Conservation (phyloP, 2,329 filamentous ascomycete genomes). For the Corinectria fuckeliana region DNA sequence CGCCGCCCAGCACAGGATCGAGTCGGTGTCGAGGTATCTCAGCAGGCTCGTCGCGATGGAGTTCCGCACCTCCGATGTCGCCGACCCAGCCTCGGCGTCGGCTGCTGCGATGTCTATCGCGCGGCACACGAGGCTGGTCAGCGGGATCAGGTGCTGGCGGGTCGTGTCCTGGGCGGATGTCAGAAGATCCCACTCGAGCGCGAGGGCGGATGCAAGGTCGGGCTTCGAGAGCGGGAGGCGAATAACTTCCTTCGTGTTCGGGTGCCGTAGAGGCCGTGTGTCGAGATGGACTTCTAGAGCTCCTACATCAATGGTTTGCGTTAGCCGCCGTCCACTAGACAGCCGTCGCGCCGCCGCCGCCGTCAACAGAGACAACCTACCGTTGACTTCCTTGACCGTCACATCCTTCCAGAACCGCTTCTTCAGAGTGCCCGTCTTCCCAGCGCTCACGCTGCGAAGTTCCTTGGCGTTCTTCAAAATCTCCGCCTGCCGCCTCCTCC, state of each 20-base stretch:
- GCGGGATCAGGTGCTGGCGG: constrained; percentile 84
- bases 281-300: constrained; percentile 76
- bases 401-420: constrained; percentile 93
- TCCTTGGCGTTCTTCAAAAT: constrained; percentile 60
- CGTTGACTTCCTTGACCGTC: constrained; percentile 69
- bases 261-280: constrained; percentile 77
- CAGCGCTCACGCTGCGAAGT: constrained; percentile 46
- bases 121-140: constrained; percentile 84
- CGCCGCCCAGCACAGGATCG: constrained; percentile 85
- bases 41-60: constrained; percentile 73
- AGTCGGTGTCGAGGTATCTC: constrained; percentile 91
- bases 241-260: constrained; percentile 73
- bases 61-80: constrained; percentile 61
- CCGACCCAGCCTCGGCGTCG: constrained; percentile 52
- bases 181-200: constrained; percentile 91
- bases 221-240: constrained; percentile 77
- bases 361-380: constrained; percentile 48
- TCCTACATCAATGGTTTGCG: constrained; percentile 40
- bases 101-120: constrained; percentile 80
- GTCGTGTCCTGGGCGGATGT: constrained; percentile 82
- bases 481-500: constrained; percentile 61
- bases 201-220: constrained; percentile 83
- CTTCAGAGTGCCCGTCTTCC: constrained; percentile 54
- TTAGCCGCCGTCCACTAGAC: constrained; percentile 11
- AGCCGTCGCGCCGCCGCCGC: not conserved